phyloP scores from a whole-genome alignment of 176 grass and related monocot genomes.

The Musa schizocarpa region DNA sequence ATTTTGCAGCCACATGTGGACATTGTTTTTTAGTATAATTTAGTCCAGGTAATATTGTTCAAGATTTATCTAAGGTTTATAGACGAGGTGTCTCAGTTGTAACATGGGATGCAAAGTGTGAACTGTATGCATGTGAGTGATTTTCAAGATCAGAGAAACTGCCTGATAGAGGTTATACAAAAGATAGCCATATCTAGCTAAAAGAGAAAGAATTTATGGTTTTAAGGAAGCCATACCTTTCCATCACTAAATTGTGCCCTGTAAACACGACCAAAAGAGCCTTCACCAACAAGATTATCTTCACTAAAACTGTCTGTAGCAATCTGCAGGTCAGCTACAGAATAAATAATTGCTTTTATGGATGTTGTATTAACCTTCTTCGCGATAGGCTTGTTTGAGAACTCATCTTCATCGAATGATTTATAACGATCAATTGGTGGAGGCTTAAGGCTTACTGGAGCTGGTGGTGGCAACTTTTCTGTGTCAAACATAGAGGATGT shows the following conservation, averaged over 20 bases:
- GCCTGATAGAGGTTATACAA: background rate
- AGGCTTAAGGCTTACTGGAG: slow-evolving; percentile 67
- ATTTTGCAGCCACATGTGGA: background rate
- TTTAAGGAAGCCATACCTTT: slow-evolving; percentile 36
- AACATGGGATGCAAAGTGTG: background rate
- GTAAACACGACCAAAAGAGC: slow-evolving; percentile 53
- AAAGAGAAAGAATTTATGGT: background rate
- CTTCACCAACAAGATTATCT: slow-evolving; percentile 75
- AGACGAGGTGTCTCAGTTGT: background rate
- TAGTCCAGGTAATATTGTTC: background rate
- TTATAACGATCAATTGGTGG: slow-evolving; percentile 51
- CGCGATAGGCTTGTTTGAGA: slow-evolving; percentile 26
- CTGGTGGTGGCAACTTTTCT: slow-evolving; percentile 31
- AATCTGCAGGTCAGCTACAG: slow-evolving; percentile 70
- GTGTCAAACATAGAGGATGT: slow-evolving; percentile 31
- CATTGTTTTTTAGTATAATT: too few species aligned
- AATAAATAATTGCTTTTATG: slow-evolving; percentile 60
- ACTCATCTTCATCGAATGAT: slow-evolving; percentile 51
- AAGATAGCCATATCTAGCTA: background rate
- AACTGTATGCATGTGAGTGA: background rate
- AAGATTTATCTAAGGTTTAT: background rate
- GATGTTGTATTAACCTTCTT: slow-evolving; percentile 35
- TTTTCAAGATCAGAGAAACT: too few species aligned
- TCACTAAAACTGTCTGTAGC: slow-evolving; percentile 72
- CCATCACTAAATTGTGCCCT: slow-evolving; percentile 45